These are phyloP conservation scores for Kwoniella sp. DNA, from an alignment of 768 basidiomycete genomes.

Conservation along the genomic window DNA sequence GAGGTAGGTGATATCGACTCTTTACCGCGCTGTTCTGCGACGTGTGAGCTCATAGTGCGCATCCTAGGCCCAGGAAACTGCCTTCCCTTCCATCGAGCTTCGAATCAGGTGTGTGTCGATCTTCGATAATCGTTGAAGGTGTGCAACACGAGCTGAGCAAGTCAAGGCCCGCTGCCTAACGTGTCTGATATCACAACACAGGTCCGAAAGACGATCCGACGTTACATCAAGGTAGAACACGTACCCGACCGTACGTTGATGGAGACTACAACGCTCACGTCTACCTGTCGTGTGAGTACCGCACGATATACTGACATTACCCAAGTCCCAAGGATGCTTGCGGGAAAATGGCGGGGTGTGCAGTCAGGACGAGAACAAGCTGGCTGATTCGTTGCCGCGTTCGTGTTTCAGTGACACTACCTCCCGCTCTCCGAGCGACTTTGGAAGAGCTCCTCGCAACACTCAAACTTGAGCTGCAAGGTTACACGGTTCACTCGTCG, in stretches of 20 bases:
- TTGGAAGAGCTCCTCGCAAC: neutral
- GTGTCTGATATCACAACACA: neutral
- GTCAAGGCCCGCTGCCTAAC: neutral
- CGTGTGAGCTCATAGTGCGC: no score
- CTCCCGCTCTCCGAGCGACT: constrained; percentile 1
- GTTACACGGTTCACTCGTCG: constrained; percentile 15
- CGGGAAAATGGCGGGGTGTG: neutral
- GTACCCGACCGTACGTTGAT: constrained; percentile 75
- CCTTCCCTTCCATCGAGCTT: constrained; percentile 24
- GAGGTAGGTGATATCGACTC: no score
- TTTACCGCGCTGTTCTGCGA: no score
- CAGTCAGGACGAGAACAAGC: neutral
- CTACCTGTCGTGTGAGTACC: constrained; percentile 64
- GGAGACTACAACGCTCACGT: constrained; percentile 83
- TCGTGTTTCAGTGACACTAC: constrained; percentile 1
- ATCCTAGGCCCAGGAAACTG: constrained; percentile 19
- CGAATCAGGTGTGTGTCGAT: constrained; percentile 7
- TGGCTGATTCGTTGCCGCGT: constrained; percentile 1
- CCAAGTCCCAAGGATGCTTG: no score
- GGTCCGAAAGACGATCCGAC: constrained; percentile 71
- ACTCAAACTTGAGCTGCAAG: constrained; percentile 4
- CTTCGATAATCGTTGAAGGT: neutral
- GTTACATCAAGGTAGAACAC: constrained; percentile 78
- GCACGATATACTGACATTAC: neutral
- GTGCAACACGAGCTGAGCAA: no score